Base-by-base conservation (phyloP, 2,329 filamentous ascomycete species). In the Colletotrichum plurivorum region DNA sequence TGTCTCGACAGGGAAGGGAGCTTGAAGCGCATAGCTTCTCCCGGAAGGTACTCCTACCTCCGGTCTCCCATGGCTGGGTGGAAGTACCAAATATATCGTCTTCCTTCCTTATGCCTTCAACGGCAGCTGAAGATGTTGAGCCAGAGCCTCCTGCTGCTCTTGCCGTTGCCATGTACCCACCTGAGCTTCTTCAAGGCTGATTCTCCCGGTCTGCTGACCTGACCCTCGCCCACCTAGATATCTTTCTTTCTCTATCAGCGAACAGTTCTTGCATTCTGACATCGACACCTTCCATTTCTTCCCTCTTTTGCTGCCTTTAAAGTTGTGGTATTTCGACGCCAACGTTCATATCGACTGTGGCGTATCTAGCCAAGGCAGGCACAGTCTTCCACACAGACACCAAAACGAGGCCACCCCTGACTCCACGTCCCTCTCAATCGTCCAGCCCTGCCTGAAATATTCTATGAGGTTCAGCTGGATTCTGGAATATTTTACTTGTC, bases 141-240 rank as follows among this genome's bases (percentile, higher is more conserved):
- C 48, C 18, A 8, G n/a, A 52, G 59, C 48, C 18, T 65, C 6
- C 20, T 31, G n/a, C 41, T 46, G 61, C 25, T 27, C 57, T 52
- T 25, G n/a, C 36, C 22, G 16, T 18, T 36, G 41, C 18, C 27
- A 18, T 27, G n/a, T 25, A 15, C 48, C 15, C 27, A 41, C 41
- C 49, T 36, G 39, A 67, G n/a, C 51, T 62, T 66, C 48, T 18
- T 55, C 48, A 51, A 60, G 66, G 36, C 43, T 43, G 43, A 65
- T n/a, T 51, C 13, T n/a, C 31, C 31, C 15, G 22, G 41, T 20
- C 43, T 66, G 10, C 31, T 54, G 52, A 27, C 41, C 49, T 68
- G 22, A 9, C 31, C 31, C 31, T 27, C 5, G 8, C 45, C 27
- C 2, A 48, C n/a, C 9, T 39, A 53, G 31, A 22, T 36, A 53